Base-by-base conservation (phyloP, 495 filamentous ascomycete genomes). In the Penicillium goetzii region DNA sequence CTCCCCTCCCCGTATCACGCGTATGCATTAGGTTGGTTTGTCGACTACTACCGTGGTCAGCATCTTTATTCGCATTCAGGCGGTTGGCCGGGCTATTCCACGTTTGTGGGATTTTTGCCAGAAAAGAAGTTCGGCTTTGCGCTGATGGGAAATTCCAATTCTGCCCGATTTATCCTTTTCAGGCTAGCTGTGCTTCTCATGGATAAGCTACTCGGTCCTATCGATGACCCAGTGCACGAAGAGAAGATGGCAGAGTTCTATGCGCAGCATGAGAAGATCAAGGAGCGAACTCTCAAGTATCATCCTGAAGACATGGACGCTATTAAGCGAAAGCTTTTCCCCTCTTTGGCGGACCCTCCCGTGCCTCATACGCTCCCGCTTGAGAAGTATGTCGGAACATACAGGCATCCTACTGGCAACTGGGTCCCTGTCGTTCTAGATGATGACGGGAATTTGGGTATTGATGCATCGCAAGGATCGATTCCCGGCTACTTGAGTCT, bases 11-110 rank as follows among this genome's bases (percentile, higher is more conserved):
- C 64, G 55, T 63, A 62, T 7, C 58, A 68, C 50, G 53, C 68
- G 4, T 84, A 85, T 58, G 76, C 79, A 4, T 65, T 84, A 0
- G 81, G 82, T 2, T 86, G 82, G 81, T 49, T 64, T 2, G 68
- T 77, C 1, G 72, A 70, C 12, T 72, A 73, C 45, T 82, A 84
- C 40, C 74, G 72, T 19, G 82, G 83, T 0, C 72, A 80, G 55
- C 53, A 73, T 30, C 25, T 82, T 7, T 78, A 78, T 51, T 72
- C 70, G 32, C 83, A 86, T 52, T 49, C 60, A 17, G 83, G 83
- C 5, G 77, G 77, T 11, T 75, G 83, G 74, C 65, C 74, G 17
- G 82, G 80, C 0, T 83, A 78, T 57, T 77, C 74, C 2, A 70
- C 79, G 0, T 61, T 77, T 43, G 71, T 86, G 3, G 74, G 74